Base-by-base conservation (phyloP, 768 basidiomycete genomes). In the Tulasnella sp. region DNA sequence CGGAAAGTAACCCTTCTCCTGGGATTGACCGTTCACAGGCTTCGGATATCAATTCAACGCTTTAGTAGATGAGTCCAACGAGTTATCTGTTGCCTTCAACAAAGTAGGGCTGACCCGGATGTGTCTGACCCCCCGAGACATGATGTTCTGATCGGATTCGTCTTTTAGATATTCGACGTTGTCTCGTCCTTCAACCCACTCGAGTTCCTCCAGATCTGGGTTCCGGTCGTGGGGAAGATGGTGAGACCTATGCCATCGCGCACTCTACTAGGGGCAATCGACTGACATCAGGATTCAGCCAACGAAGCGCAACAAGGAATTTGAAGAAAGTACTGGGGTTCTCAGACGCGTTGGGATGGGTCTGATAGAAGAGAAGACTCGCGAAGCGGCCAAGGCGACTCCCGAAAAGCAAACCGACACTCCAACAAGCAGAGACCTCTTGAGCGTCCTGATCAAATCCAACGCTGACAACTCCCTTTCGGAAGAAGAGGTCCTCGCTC, bases 391-490 rank as follows among this genome's bases (percentile, higher is more conserved):
- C 25, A 77, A 79, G 70, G 84, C 81, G 38, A 83, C 89, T 19
- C 85, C 88, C 0, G 82, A 84, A 71, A 82, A 85, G 74, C 84
- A 84, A 25, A 88, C 89, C 80, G 81, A 85, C 3, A 85, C 86
- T 58, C 87, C 85, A 9, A 82, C 87, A n/a, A 78, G 84, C 72
- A 14, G 76, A 78, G 72, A 77, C 77, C 12, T 78, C 64, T 45
- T 77, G 80, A 42, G 78, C 68, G 25, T 45, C 42, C 22, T 54
- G 89, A 88, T 89, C 67, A 85, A 86, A 79, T 88, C 88, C 14
- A 89, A 90, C 80, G 84, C 85, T 14, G 85, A 87, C 1, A 86
- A 67, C 22, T 83, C 83, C 76, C 81, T 90, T 52, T 88, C 78
- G 54, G 85, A 85, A 78, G 86, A 85, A 81, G 88, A 86, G 81